Conservation (phyloP, 2,329 filamentous ascomycete genomes). For the Ophiostoma fasciatum region DNA sequence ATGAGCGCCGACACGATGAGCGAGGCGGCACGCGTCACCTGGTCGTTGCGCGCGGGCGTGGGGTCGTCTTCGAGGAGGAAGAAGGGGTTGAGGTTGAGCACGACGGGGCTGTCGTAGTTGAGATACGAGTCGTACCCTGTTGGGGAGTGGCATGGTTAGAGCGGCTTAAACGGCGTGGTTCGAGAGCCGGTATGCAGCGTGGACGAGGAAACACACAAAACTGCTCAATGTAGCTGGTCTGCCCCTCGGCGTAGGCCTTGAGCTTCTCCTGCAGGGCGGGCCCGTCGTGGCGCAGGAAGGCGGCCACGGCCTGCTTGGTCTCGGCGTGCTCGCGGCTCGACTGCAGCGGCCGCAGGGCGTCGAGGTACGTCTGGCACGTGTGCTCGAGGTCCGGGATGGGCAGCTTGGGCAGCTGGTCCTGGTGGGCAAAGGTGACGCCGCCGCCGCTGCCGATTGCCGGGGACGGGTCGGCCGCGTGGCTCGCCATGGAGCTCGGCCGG, state of each 20-base stretch:
- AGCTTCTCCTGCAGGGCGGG: conserved; percentile 76
- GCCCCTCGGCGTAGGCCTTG: conserved; percentile 77
- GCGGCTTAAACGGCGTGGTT: too few relatives aligned
- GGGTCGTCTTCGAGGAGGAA: conserved; percentile 96
- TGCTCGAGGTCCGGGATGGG: conserved; percentile 79
- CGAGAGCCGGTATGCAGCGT: not conserved
- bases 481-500: conserved; percentile 10
- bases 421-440: conserved; percentile 75
- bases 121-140: conserved; percentile 97
- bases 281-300: conserved; percentile 71
- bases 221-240: conserved; percentile 95
- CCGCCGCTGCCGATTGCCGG: conserved; percentile 35
- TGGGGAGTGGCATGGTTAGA: too few relatives aligned
- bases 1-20: conserved; percentile 79
- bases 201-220: conserved; percentile 58
- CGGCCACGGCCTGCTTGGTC: conserved; percentile 61
- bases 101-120: conserved; percentile 94
- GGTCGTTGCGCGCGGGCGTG: conserved; percentile 88
- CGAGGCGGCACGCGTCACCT: conserved; percentile 87
- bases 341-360: conserved; percentile 69
- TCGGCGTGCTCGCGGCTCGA: conserved; percentile 67
- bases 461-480: conserved; percentile 31
- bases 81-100: conserved; percentile 94
- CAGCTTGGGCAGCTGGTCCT: conserved; percentile 79
- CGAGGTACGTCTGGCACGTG: conserved; percentile 66